Evolutionary conservation across 2,329 filamentous ascomycete species (phyloP).

Genomic region (Sporothrix sp.): DNA sequence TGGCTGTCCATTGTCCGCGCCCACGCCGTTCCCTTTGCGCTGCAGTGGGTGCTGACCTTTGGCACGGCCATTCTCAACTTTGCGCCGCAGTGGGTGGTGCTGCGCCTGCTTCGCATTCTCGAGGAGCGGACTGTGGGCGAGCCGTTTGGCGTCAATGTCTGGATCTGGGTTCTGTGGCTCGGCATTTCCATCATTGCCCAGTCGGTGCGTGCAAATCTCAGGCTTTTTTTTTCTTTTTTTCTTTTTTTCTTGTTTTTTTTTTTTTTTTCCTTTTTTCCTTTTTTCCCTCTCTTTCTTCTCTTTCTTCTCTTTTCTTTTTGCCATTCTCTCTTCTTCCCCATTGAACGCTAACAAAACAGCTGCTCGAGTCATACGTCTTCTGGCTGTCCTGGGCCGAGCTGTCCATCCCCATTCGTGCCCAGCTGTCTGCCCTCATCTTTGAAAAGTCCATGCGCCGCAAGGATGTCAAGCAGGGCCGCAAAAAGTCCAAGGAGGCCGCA

Average conservation of each 20-base stretch:
- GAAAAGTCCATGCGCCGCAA: constrained; percentile 69
- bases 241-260: not conserved
- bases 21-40: constrained; percentile 44
- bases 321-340: constrained; percentile 21
- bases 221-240: too few relatives aligned
- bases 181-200: constrained; percentile 49
- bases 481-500: constrained; percentile 29
- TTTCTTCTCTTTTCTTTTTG: not conserved
- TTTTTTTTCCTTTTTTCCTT: constrained; percentile 21
- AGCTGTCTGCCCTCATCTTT: constrained; percentile 64
- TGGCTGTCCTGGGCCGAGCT: constrained; percentile 58
- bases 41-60: constrained; percentile 51
- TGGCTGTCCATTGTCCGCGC: constrained; percentile 51
- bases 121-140: constrained; percentile 43
- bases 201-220: constrained; percentile 24
- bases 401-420: constrained; percentile 55
- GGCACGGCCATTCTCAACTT: constrained; percentile 51
- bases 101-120: constrained; percentile 54
- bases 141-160: constrained; percentile 43
- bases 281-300: not conserved
- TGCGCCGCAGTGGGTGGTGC: constrained; percentile 59
- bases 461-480: constrained; percentile 58
- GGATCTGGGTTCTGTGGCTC: constrained; percentile 59
- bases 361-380: constrained; percentile 55
- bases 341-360: constrained; percentile 29